phyloP scores from a whole-genome alignment of 257 asterid species.

The Nicotiana sylvestris region DNA sequence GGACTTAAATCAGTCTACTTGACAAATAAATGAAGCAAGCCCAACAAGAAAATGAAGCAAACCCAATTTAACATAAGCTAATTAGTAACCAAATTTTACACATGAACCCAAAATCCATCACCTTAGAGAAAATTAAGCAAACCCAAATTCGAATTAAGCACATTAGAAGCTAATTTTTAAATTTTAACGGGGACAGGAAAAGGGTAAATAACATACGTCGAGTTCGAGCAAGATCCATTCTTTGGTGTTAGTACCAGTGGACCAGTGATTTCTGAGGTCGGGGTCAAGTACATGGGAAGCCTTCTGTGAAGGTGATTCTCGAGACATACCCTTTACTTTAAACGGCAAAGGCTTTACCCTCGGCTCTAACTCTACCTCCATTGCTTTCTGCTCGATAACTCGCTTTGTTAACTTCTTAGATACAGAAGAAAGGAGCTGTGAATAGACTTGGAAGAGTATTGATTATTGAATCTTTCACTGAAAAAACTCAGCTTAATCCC shows the following conservation, averaged over 20 bases:
- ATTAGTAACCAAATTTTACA: not conserved
- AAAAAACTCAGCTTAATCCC: not conserved
- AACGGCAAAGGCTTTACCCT: slow-evolving; percentile 74
- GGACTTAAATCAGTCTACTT: not conserved
- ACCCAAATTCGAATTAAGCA: not conserved
- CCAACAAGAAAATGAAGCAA: no score
- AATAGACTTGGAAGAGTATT: not conserved
- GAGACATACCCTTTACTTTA: slow-evolving; percentile 89
- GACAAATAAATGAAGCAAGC: not conserved
- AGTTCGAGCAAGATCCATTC: slow-evolving; percentile 98
- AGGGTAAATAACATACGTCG: slow-evolving; percentile 47
- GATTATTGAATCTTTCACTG: not conserved
- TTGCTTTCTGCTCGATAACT: slow-evolving; percentile 15
- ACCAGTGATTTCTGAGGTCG: slow-evolving; percentile 97
- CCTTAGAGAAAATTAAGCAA: not conserved
- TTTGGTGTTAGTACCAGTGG: slow-evolving; percentile 90
- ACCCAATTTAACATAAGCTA: no score
- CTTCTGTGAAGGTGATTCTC: slow-evolving; percentile 91
- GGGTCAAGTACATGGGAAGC: slow-evolving; percentile 77
- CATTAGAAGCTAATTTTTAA: not conserved
- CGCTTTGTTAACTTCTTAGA: not conserved
- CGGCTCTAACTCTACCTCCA: slow-evolving; percentile 94
- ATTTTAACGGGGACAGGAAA: not conserved
- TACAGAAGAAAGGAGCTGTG: not conserved
- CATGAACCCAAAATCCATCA: not conserved